Base-by-base conservation (phyloP, 768 basidiomycete genomes). In the Boletus tomentosulus region DNA sequence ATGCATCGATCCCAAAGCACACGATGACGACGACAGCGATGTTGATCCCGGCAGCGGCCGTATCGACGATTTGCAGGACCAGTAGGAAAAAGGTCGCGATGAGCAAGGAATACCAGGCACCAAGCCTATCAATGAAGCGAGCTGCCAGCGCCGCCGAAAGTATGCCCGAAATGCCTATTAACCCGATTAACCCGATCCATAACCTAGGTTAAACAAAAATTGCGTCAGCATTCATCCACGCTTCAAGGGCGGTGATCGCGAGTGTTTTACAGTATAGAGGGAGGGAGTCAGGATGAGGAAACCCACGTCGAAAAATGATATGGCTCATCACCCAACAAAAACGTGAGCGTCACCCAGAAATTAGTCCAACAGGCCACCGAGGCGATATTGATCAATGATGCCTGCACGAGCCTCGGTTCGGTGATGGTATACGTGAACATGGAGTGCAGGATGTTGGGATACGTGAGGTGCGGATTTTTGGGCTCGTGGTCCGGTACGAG, bases 131-230 rank as follows among this genome's bases (percentile, higher is more conserved):
- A 2, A 67, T 64, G 22, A 69, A 46, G 35, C 55, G 61, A 11
- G 68, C 67, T 1, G 63, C 65, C 41, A 64, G 42, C 10, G 68
- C 70, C 1, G 60, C 70, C 2, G 57, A 59, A 22, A 62, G 53
- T 46, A 77, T 67, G 28, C 74, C 78, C 53, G 64, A 57, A 24
- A 79, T 63, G 12, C 79, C 79, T 19, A 80, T 64, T 7, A 81
- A 68, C 13, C 78, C 79, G 50, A 81, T 76, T 4, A 81, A 60
- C 44, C 79, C 79, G 39, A 78, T 78, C 28, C 69, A 68, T 50
- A 63, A 62, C 25, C 61, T 55, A 48, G 12, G 45, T 27, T 27
- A 11, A 33, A 12, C 41, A 45, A 42, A 19, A 22, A 48, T n/a
- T 3, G 16, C 22, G 35, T 57, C 35, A 59, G 46, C 3, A 43